Conservation (phyloP, 495 filamentous ascomycete genomes). For the Choiromyces venosus region DNA sequence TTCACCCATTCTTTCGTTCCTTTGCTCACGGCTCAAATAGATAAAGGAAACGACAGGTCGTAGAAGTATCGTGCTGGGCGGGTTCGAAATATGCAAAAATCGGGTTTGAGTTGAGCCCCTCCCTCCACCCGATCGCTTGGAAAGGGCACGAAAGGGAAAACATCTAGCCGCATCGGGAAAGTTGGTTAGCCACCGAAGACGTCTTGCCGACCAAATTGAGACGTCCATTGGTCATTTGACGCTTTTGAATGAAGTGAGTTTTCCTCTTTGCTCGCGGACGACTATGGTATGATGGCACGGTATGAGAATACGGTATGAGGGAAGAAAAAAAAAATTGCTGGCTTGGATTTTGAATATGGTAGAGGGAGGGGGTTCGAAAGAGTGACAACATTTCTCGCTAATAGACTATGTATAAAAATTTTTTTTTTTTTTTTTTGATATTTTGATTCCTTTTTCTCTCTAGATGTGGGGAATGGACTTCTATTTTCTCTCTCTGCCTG, state of each 20-base stretch:
- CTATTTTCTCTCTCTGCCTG: not conserved
- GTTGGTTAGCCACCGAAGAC: constrained; percentile 17
- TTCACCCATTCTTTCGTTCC: not conserved
- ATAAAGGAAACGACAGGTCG: constrained; percentile 17
- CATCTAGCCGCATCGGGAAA: constrained; percentile 24
- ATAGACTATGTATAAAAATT: not conserved
- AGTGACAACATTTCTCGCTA: not conserved
- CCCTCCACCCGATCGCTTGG: constrained; percentile 23
- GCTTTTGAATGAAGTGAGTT: constrained; percentile 27
- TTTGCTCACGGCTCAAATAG: constrained; percentile 17
- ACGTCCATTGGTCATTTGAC: constrained; percentile 32
- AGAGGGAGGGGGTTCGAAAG: too few species aligned
- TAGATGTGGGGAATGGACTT: too few species aligned
- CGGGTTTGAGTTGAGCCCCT: constrained; percentile 10
- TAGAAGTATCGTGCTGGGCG: constrained; percentile 11
- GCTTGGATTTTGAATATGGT: not conserved
- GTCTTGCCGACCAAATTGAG: constrained; percentile 30
- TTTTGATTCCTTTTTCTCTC: not conserved
- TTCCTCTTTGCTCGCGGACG: constrained; percentile 13
- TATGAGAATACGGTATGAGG: too few species aligned
- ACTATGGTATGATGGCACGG: not conserved
- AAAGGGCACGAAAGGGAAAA: constrained; percentile 28
- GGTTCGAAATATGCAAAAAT: constrained; percentile 30
- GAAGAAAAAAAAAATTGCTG: not conserved
- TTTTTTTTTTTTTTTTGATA: too few species aligned